Evolutionary conservation across 306 rosid species (phyloP), one percentile per base, ranked within the genome.

Genomic region (Aeschynomene evenia): DNA sequence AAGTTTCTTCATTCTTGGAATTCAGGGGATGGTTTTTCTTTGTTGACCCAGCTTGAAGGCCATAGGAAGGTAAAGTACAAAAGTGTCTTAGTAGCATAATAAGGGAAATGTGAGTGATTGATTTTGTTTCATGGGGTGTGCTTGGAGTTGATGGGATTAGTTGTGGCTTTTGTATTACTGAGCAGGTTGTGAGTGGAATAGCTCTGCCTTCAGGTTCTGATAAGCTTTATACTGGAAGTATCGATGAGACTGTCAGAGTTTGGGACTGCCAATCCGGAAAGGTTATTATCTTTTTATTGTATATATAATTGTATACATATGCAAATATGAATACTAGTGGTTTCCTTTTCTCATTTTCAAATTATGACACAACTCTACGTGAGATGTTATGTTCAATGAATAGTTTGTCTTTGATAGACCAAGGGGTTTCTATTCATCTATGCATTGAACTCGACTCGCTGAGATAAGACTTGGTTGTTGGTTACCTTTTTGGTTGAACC

Each of bases 241-340:
- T 85, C 61, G 99, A 95, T 67, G 95, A 89, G 86, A 78, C 95
- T 7, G 89, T 87, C 14, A 80, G 95, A 74, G 80, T 89, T 34
- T 95, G 99, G 99, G 97, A 91, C 74, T 95, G 99, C 82, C 89
- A 86, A 50, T 86, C 99, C 53, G 99, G 97, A 67, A 83, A 91
- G 99, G 99, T 95, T 68, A 70, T 74, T 58, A 7, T 57, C 4
- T 9, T n/a, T n/a, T n/a, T n/a, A n/a, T n/a, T n/a, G n/a, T n/a
- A n/a, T n/a, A n/a, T n/a, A n/a, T n/a, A n/a, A n/a, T n/a, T 50
- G 53, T 52, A 36, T 28, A 2, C 31, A 5, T 28, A 28, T 28
- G 31, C 31, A n/a, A n/a, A n/a, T n/a, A 2, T 28, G 3, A 28
- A 2, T 28, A 28, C 4, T 28, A 28, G 31, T 1, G 31, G 31